phyloP scores from a whole-genome alignment of 1,139 yeast species.

The Suhomyces chickasaworum region DNA sequence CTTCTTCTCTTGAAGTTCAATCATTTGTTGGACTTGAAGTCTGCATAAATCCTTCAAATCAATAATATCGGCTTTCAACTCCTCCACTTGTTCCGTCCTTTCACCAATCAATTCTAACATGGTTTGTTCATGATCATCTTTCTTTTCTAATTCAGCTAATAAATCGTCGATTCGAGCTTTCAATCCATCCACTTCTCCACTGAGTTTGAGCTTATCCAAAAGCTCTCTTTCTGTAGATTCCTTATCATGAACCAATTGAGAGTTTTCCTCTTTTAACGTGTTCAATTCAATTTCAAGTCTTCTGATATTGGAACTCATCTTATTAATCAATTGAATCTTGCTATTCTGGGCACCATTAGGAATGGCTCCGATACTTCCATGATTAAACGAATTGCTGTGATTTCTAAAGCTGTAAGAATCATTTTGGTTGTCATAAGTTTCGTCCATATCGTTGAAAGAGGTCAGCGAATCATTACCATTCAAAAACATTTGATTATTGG shows the following conservation, averaged over 20 bases:
- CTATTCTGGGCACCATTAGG: slow-evolving; percentile 21
- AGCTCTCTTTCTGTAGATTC: slow-evolving; percentile 70
- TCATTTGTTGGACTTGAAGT: slow-evolving; percentile 84
- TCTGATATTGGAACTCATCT: slow-evolving; percentile 73
- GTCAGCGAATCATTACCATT: slow-evolving; percentile 14
- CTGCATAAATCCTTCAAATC: slow-evolving; percentile 84
- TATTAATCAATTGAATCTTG: slow-evolving; percentile 64
- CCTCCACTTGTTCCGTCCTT: slow-evolving; percentile 83
- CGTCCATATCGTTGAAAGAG: slow-evolving; percentile 11
- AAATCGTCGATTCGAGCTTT: slow-evolving; percentile 38
- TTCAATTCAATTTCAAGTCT: slow-evolving; percentile 77
- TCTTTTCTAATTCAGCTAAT: slow-evolving; percentile 37
- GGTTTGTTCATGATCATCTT: slow-evolving; percentile 53
- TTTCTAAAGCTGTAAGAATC: slow-evolving; percentile 7
- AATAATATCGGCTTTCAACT: slow-evolving; percentile 80
- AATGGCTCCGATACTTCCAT: slow-evolving; percentile 18
- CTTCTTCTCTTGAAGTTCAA: slow-evolving; percentile 55
- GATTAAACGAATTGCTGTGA: slow-evolving; percentile 9
- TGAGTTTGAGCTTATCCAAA: slow-evolving; percentile 42
- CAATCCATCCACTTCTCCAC: slow-evolving; percentile 50
- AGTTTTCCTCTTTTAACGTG: slow-evolving; percentile 65
- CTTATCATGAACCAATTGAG: slow-evolving; percentile 56
- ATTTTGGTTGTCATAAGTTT: slow-evolving; percentile 6
- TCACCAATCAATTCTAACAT: slow-evolving; percentile 83
- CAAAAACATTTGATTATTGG: slow-evolving; percentile 28